These are phyloP conservation scores for Trebouxia gelatinosa DNA, from an alignment of 163 green algal species.

Conservation along the genomic window DNA sequence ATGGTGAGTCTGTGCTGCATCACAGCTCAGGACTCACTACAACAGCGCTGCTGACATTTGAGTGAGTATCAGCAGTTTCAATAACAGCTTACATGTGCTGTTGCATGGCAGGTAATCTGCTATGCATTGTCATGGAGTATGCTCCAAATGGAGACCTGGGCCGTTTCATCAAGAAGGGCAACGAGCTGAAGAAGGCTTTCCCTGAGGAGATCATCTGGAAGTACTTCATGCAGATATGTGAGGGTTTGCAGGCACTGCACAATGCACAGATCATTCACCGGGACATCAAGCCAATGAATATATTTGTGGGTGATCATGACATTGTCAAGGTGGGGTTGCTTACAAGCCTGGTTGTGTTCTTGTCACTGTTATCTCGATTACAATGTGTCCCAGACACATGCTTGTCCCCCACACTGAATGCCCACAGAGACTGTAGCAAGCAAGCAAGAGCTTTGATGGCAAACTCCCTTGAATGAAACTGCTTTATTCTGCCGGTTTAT, in stretches of 20 bases:
- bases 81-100: not conserved
- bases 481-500: no score
- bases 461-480: no score
- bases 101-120: conserved; percentile 50
- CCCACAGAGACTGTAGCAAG: no score
- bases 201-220: conserved; percentile 47
- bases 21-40: not conserved
- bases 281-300: conserved; percentile 78
- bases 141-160: conserved; percentile 70
- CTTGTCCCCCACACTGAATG: no score
- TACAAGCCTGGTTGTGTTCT: no score
- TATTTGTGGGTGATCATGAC: conserved; percentile 69
- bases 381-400: no score
- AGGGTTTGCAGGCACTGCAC: conserved; percentile 64
- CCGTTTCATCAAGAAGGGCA: conserved; percentile 65
- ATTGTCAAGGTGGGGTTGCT: conserved; percentile 66
- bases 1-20: conserved; percentile 41
- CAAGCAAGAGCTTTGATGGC: no score
- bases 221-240: conserved; percentile 73
- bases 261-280: conserved; percentile 70
- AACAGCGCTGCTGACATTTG: not conserved
- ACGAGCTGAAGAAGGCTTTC: conserved; percentile 52
- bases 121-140: conserved; percentile 91
- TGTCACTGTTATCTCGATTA: no score
- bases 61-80: not conserved